Percentiles rank a stretch among this genome's conserved stretches.
phyloP scores from a whole-genome alignment of 164 flowering plant genomes.

The Dillenia suffruticosa region DNA sequence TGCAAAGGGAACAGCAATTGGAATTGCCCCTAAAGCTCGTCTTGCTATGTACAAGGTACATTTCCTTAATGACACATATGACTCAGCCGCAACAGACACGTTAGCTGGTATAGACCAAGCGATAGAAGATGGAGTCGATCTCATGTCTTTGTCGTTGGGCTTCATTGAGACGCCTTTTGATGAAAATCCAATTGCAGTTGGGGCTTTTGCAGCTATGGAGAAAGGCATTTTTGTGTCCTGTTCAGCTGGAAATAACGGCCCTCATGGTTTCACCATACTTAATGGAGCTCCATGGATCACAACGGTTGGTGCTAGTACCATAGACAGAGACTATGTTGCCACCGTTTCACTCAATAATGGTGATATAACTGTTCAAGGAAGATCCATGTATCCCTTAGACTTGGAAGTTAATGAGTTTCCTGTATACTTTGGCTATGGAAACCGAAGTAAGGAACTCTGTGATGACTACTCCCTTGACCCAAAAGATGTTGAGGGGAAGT shows the following conservation, averaged over 20 bases:
- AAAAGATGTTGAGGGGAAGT: slow-evolving; percentile 28
- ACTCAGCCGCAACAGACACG: slow-evolving; percentile 1
- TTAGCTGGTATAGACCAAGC: slow-evolving; percentile 22
- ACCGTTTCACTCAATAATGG: slow-evolving; percentile 15
- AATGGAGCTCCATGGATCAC: slow-evolving; percentile 27
- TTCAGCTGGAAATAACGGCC: slow-evolving; percentile 14
- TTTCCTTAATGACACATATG: background rate
- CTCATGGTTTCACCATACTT: slow-evolving; percentile 4
- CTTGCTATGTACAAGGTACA: slow-evolving; percentile 12
- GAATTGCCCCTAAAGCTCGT: slow-evolving; percentile 10
- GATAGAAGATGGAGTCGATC: slow-evolving; percentile 18
- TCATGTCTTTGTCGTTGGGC: slow-evolving; percentile 19
- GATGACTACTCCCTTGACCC: slow-evolving; percentile 8
- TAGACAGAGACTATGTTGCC: slow-evolving; percentile 16
- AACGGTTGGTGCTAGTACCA: slow-evolving; percentile 19
- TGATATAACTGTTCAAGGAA: slow-evolving; percentile 13
- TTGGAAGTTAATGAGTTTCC: slow-evolving; percentile 18
- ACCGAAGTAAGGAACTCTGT: slow-evolving; percentile 25
- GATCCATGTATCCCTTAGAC: slow-evolving; percentile 27
- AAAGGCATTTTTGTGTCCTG: slow-evolving; percentile 24
- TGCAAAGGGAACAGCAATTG: background rate
- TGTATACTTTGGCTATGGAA: slow-evolving; percentile 30
- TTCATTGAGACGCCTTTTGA: background rate
- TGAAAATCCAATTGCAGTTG: slow-evolving; percentile 7
- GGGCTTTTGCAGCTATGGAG: slow-evolving; percentile 22